phyloP scores from a whole-genome alignment of 2,329 filamentous ascomycete genomes.

The Fusarium tricinctum region DNA sequence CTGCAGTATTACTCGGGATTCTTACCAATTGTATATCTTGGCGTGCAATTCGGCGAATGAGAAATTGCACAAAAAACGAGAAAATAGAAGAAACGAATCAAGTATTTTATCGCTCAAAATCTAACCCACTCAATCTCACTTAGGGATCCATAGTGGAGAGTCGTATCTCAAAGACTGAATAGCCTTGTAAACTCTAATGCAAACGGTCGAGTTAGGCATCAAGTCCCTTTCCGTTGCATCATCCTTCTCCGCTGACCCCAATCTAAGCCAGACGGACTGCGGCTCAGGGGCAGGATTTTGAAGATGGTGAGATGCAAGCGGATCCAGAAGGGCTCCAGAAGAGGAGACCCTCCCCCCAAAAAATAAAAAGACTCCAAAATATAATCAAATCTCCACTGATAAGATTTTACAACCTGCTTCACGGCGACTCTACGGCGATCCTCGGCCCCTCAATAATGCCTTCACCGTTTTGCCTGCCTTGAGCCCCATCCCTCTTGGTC shows the following conservation, averaged over 20 bases:
- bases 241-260: constrained; percentile 28
- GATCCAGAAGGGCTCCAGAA: constrained; percentile 25
- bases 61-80: constrained; percentile 8
- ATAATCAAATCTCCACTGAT: constrained; percentile 33
- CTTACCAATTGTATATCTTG: neutral
- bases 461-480: constrained; percentile 13
- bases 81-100: neutral
- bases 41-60: constrained; percentile 10
- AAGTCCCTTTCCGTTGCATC: constrained; percentile 33
- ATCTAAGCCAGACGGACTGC: constrained; percentile 18
- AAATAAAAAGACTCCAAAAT: constrained; percentile 10
- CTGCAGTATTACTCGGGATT: neutral
- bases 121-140: constrained; percentile 20
- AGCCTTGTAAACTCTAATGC: constrained; percentile 37
- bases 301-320: constrained; percentile 4
- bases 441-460: constrained; percentile 40
- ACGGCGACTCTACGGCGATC: constrained; percentile 37
- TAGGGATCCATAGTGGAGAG: constrained; percentile 20
- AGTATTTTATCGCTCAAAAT: constrained; percentile 33
- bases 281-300: neutral
- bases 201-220: constrained; percentile 35
- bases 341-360: neutral
- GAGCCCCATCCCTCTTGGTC: constrained; percentile 23
- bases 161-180: constrained; percentile 6
- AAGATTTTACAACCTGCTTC: constrained; percentile 15